Evolutionary conservation across 805 yeast species (phyloP).

Genomic region (Metschnikowia similis): DNA sequence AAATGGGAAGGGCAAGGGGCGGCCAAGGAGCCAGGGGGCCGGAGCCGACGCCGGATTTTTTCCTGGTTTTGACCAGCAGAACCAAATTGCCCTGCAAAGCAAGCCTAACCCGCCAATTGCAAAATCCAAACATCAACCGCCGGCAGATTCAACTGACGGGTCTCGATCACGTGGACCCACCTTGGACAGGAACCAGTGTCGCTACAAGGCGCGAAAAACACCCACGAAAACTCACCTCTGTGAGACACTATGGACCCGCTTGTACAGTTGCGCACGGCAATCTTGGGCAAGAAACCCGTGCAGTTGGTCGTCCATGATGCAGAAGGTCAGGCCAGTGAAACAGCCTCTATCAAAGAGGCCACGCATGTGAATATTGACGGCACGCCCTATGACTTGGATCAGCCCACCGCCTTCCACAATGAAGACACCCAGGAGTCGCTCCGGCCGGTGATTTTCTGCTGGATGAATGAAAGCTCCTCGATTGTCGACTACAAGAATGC

Average conservation of each 20-base stretch:
- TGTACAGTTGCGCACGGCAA: constrained; percentile 25
- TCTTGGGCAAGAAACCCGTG: constrained; percentile 21
- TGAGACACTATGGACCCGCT: constrained; percentile 18
- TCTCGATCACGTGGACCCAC: background rate
- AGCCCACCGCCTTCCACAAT: constrained; percentile 51
- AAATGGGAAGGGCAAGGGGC: too few species aligned
- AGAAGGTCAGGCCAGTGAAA: constrained; percentile 12
- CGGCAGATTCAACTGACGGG: too few species aligned
- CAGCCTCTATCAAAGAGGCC: constrained; percentile 29
- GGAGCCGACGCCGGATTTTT: too few species aligned
- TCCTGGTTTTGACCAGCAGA: too few species aligned
- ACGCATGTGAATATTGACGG: constrained; percentile 30
- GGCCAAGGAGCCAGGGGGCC: too few species aligned
- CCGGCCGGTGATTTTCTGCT: constrained; percentile 67
- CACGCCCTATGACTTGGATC: constrained; percentile 33
- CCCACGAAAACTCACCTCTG: background rate
- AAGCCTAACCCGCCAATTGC: too few species aligned
- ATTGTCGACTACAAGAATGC: constrained; percentile 78
- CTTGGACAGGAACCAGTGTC: too few species aligned
- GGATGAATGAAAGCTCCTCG: constrained; percentile 67
- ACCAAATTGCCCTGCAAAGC: too few species aligned
- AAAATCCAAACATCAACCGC: too few species aligned
- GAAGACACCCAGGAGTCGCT: constrained; percentile 49
- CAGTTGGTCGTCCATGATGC: constrained; percentile 16
- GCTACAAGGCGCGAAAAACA: constrained; percentile 2